These are phyloP conservation scores for Biscogniauxia sp. DNA, from an alignment of 2,329 filamentous ascomycete genomes.

Conservation along the genomic window DNA sequence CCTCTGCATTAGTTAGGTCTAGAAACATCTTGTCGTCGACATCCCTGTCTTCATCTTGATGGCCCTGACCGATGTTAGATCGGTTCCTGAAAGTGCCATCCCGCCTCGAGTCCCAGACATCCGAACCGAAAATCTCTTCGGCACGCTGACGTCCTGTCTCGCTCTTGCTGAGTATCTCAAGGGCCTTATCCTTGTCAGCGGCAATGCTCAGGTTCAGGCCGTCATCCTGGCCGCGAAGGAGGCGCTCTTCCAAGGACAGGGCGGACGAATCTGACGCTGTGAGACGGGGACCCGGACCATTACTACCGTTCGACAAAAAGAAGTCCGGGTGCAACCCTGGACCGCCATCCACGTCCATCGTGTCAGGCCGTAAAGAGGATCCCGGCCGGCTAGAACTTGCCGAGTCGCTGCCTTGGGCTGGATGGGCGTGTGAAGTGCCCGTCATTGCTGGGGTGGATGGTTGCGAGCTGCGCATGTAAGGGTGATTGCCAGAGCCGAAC, in stretches of 20 bases:
- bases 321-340: slow-evolving; percentile 42
- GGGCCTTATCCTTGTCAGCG: slow-evolving; percentile 47
- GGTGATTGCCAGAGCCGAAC: slow-evolving; percentile 31
- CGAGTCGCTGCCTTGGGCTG: slow-evolving; percentile 34
- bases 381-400: slow-evolving; percentile 33
- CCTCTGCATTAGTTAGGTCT: slow-evolving; percentile 53
- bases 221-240: slow-evolving; percentile 48
- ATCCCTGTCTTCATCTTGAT: slow-evolving; percentile 45
- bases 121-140: slow-evolving; percentile 49
- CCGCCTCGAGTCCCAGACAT: slow-evolving; percentile 43
- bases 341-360: slow-evolving; percentile 39
- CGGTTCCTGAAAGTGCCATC: slow-evolving; percentile 20
- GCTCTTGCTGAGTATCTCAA: slow-evolving; percentile 52
- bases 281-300: slow-evolving; percentile 40
- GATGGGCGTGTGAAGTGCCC: slow-evolving; percentile 33
- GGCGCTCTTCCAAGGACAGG: slow-evolving; percentile 48
- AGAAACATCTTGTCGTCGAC: slow-evolving; percentile 56
- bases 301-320: slow-evolving; percentile 37
- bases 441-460: slow-evolving; percentile 37
- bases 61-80: slow-evolving; percentile 20
- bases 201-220: slow-evolving; percentile 45
- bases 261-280: slow-evolving; percentile 37
- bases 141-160: slow-evolving; percentile 50
- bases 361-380: slow-evolving; percentile 34
- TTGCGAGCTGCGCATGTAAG: slow-evolving; percentile 37